Evolutionary conservation across 805 yeast species (phyloP).

Genomic region (Saturnispora bothae): DNA sequence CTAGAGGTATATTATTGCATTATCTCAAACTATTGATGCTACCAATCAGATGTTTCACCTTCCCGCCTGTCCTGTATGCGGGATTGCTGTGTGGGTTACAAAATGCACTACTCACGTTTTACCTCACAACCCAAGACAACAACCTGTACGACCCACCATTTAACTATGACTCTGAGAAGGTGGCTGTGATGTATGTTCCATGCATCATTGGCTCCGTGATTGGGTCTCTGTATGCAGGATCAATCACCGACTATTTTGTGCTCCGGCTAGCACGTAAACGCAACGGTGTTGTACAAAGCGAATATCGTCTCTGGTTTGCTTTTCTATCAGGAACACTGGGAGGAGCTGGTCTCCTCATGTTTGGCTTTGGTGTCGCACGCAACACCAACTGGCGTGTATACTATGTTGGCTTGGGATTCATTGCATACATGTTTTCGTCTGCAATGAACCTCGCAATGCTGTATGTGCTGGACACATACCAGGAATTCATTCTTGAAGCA

Average conservation of each 20-base stretch:
- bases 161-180: constrained; percentile 49
- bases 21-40: constrained; percentile 28
- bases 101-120: constrained; percentile 63
- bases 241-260: constrained; percentile 52
- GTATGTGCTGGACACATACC: constrained; percentile 57
- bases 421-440: constrained; percentile 59
- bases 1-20: constrained; percentile 22
- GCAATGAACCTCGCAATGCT: constrained; percentile 59
- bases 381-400: constrained; percentile 40
- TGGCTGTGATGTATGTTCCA: constrained; percentile 74
- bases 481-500: constrained; percentile 54
- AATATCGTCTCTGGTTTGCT: constrained; percentile 48
- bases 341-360: constrained; percentile 51
- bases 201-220: constrained; percentile 52
- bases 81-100: constrained; percentile 75
- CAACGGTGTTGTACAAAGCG: constrained; percentile 54
- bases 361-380: constrained; percentile 54
- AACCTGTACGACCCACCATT: constrained; percentile 52
- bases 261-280: constrained; percentile 53
- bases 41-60: constrained; percentile 24
- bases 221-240: constrained; percentile 59
- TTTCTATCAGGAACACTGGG: constrained; percentile 48
- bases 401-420: constrained; percentile 52
- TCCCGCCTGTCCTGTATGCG: constrained; percentile 52
- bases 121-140: constrained; percentile 62